phyloP scores from a whole-genome alignment of 2,329 filamentous ascomycete species.

The Ophiostoma sp. region DNA sequence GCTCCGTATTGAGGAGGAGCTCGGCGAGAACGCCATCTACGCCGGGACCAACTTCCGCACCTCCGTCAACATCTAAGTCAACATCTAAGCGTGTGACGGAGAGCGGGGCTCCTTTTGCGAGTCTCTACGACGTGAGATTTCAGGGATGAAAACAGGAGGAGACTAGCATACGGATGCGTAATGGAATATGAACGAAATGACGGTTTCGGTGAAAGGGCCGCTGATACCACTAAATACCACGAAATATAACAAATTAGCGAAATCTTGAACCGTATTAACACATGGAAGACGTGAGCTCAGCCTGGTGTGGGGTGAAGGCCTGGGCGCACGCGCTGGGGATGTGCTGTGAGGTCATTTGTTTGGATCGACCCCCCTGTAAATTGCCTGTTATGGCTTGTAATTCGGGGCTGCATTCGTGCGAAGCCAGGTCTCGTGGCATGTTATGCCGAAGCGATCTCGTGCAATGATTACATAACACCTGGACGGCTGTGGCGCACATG shows the following conservation, averaged over 20 bases:
- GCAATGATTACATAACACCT: background rate
- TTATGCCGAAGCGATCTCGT: background rate
- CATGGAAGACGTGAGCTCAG: background rate
- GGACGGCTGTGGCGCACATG: background rate
- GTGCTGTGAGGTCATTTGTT: constrained; percentile 16
- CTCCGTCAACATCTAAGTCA: constrained; percentile 85
- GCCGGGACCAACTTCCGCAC: constrained; percentile 89
- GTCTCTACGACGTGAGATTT: constrained; percentile 1
- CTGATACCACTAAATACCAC: constrained; percentile 22
- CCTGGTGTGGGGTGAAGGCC: too few species aligned
- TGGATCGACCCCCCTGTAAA: constrained; percentile 8
- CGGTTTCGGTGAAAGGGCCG: constrained; percentile 17
- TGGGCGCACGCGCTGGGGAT: background rate
- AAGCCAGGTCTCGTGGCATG: constrained; percentile 7
- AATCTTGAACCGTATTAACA: constrained; percentile 3
- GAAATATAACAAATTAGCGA: background rate
- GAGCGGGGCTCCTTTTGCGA: background rate
- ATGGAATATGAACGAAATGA: constrained; percentile 18
- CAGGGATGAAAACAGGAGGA: constrained; percentile 8
- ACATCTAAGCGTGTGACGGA: constrained; percentile 59
- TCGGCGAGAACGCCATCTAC: constrained; percentile 85
- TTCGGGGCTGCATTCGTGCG: constrained; percentile 12
- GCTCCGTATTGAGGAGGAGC: constrained; percentile 98
- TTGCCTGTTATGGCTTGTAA: constrained; percentile 13
- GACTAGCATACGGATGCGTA: constrained; percentile 7